phyloP scores from a whole-genome alignment of 164 flowering plant species.

The Nymphaea thermarum region DNA sequence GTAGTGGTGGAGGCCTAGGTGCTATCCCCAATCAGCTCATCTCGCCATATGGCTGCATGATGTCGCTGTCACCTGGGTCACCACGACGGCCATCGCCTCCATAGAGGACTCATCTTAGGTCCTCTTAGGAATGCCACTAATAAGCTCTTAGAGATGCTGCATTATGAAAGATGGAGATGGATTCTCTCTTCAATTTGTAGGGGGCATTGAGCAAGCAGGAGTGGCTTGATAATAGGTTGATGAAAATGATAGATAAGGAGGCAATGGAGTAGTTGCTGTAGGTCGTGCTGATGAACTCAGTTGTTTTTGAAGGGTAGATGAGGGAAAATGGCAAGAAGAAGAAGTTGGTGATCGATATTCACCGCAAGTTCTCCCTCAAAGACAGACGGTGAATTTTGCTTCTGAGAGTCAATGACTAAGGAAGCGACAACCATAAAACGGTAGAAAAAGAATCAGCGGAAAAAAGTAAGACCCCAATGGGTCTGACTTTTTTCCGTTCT shows the following conservation, averaged over 20 bases:
- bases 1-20: background rate
- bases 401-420: conserved; percentile 7
- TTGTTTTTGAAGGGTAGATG: conserved; percentile 69
- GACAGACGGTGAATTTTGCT: conserved; percentile 66
- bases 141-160: conserved; percentile 53
- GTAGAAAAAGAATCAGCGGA: too few species aligned
- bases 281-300: conserved; percentile 69
- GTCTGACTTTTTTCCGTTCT: too few species aligned
- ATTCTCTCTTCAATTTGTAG: conserved; percentile 51
- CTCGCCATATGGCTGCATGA: conserved; percentile 9
- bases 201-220: conserved; percentile 49
- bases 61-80: conserved; percentile 6
- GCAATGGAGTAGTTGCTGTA: conserved; percentile 77
- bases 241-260: conserved; percentile 68
- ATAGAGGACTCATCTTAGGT: conserved; percentile 63
- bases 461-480: too few species aligned
- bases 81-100: conserved; percentile 8
- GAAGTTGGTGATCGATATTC: conserved; percentile 26
- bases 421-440: too few species aligned
- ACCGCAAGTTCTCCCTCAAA: conserved; percentile 48
- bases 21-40: conserved; percentile 3
- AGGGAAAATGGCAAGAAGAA: conserved; percentile 39
- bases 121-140: conserved; percentile 48
- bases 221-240: conserved; percentile 44
- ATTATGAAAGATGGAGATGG: conserved; percentile 72